phyloP scores from a whole-genome alignment of 345 rosid species.

The Salix arbutifolia region DNA sequence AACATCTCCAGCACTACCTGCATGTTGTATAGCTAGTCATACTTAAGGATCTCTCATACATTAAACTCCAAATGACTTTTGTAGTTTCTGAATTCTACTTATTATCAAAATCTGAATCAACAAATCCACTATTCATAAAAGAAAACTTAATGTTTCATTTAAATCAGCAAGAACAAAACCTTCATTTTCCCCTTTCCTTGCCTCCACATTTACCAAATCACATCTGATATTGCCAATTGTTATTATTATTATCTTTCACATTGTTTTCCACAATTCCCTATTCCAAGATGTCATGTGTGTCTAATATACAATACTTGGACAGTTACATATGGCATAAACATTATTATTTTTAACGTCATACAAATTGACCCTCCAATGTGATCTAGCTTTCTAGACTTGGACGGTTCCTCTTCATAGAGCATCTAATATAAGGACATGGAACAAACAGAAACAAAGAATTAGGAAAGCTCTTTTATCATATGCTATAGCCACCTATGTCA shows the following conservation, averaged over 20 bases:
- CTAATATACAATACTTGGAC: not conserved
- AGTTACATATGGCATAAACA: not conserved
- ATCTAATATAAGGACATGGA: not conserved
- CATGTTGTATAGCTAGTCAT: not conserved
- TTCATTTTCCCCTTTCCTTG: not conserved
- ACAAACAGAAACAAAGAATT: not conserved
- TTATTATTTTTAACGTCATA: not conserved
- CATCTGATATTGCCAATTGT: not conserved
- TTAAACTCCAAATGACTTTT: not conserved
- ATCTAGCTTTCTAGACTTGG: not conserved
- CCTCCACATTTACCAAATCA: not conserved
- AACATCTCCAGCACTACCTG: constrained; percentile 39
- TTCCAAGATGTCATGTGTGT: not conserved
- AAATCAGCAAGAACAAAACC: not conserved
- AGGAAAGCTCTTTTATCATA: not conserved
- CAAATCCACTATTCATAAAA: not conserved
- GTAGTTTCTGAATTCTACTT: not conserved
- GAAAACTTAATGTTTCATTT: not conserved
- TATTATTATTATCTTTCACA: not conserved
- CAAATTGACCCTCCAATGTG: not conserved
- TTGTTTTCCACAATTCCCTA: not conserved
- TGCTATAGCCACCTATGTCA: not conserved
- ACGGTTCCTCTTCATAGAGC: not conserved
- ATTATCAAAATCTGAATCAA: not conserved
- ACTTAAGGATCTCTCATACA: not conserved